phyloP scores from a whole-genome alignment of 306 rosid genomes.

The Benincasa hispida region DNA sequence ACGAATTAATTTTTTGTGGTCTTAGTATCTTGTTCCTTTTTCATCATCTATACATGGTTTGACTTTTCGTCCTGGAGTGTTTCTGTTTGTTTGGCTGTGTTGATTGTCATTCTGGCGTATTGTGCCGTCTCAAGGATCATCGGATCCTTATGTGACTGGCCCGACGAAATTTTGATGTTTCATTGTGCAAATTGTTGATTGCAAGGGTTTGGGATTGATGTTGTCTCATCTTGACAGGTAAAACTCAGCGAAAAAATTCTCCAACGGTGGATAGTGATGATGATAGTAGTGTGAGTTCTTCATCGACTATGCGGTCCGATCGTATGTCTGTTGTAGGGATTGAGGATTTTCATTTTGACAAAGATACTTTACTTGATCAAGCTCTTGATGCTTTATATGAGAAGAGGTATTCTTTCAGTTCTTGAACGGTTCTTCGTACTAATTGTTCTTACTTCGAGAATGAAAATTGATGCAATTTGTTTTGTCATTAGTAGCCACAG shows the following conservation, averaged over 20 bases:
- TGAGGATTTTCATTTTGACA: constrained; percentile 52
- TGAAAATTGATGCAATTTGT: neutral
- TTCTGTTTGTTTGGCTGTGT: neutral
- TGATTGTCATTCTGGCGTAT: neutral
- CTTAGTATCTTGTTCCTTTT: neutral
- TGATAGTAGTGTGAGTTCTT: constrained; percentile 71
- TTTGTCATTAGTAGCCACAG: neutral
- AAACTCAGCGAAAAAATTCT: constrained; percentile 63
- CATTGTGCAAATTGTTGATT: neutral
- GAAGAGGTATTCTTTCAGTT: constrained; percentile 43
- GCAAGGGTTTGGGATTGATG: neutral
- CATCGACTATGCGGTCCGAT: constrained; percentile 66
- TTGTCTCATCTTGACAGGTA: constrained; percentile 30
- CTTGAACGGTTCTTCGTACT: neutral
- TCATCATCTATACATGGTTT: neutral
- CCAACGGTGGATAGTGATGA: constrained; percentile 61
- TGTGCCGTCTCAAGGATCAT: neutral
- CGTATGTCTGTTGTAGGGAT: constrained; percentile 31
- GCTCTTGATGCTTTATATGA: constrained; percentile 76
- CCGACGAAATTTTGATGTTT: neutral
- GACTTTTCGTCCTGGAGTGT: neutral
- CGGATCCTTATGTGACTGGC: neutral
- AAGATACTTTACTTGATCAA: constrained; percentile 64
- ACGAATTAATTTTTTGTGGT: neutral
- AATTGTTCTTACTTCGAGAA: neutral